phyloP scores from a whole-genome alignment of 257 asterid species.

The Pogostemon cablin region DNA sequence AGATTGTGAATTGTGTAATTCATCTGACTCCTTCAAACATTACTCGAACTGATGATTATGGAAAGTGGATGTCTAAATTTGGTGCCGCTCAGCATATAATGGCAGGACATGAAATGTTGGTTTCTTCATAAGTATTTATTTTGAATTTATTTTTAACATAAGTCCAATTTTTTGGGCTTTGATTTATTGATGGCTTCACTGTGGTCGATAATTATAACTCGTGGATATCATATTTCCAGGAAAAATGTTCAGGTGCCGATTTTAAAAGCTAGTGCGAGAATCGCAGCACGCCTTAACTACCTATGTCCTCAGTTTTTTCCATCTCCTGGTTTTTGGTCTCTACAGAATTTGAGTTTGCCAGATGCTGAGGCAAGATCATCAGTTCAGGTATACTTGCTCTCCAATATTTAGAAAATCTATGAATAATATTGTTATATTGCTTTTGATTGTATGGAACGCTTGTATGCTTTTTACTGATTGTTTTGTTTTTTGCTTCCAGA shows the following conservation, averaged over 20 bases:
- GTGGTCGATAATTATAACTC: conserved; percentile 25
- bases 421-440: not conserved
- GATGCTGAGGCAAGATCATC: conserved; percentile 37
- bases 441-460: not conserved
- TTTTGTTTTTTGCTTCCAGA: conserved; percentile 50
- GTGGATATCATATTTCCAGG: conserved; percentile 52
- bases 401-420: not conserved
- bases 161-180: not conserved
- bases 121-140: conserved; percentile 18
- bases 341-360: conserved; percentile 40
- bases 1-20: conserved; percentile 79
- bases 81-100: conserved; percentile 88
- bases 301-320: conserved; percentile 92
- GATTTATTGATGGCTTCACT: conserved; percentile 11
- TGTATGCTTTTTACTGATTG: conserved; percentile 23
- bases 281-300: conserved; percentile 82
- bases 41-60: conserved; percentile 58
- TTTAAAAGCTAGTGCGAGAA: conserved; percentile 81
- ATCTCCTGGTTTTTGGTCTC: conserved; percentile 87
- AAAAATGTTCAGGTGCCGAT: conserved; percentile 88
- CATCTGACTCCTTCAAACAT: conserved; percentile 74
- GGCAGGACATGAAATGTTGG: conserved; percentile 97
- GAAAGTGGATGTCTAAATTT: conserved; percentile 82
- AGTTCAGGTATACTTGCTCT: conserved; percentile 44
- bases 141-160: not conserved